Percentiles rank a stretch among this genome's conserved stretches.
Conservation (phyloP, 352 stramenopile species). For the Phytophthora constricta region DNA sequence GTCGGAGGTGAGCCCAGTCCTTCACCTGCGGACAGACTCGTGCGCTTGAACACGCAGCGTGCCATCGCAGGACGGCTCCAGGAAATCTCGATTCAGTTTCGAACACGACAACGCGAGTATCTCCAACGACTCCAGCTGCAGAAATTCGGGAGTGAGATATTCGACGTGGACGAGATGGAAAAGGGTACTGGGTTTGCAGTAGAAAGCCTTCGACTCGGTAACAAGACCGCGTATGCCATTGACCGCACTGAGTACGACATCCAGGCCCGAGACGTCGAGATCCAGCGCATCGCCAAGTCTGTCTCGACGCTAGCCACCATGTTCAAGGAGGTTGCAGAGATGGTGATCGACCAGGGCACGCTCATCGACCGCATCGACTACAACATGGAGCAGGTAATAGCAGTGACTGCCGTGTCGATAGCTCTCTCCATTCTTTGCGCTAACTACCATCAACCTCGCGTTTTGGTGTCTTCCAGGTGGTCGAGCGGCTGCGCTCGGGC, state of each 20-base stretch:
- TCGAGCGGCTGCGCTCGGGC: slow-evolving; percentile 60
- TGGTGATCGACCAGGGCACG: slow-evolving; percentile 86
- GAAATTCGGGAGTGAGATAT: slow-evolving; percentile 75
- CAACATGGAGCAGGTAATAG: slow-evolving; percentile 87
- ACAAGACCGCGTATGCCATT: slow-evolving; percentile 30
- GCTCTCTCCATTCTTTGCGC: background rate
- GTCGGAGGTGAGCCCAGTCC: slow-evolving; percentile 49
- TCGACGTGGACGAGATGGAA: slow-evolving; percentile 50
- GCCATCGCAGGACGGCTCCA: slow-evolving; percentile 68
- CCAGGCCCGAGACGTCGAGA: slow-evolving; percentile 69
- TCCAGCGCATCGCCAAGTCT: slow-evolving; percentile 80
- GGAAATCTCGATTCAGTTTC: slow-evolving; percentile 68
- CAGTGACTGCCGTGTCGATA: background rate
- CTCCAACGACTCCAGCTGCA: slow-evolving; percentile 74
- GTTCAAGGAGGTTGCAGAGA: slow-evolving; percentile 83
- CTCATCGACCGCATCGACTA: slow-evolving; percentile 89
- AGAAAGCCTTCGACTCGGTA: slow-evolving; percentile 19
- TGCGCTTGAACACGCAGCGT: slow-evolving; percentile 75
- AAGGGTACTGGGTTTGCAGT: slow-evolving; percentile 14
- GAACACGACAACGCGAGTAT: slow-evolving; percentile 74
- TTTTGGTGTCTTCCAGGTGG: slow-evolving; percentile 54
- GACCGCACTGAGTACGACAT: slow-evolving; percentile 57
- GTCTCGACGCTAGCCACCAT: slow-evolving; percentile 69
- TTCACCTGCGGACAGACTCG: slow-evolving; percentile 60
- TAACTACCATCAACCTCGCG: background rate